Percentiles rank a stretch among this genome's conserved stretches.
Evolutionary conservation across 257 asterid species (phyloP).

Genomic region (Pogostemon cablin): DNA sequence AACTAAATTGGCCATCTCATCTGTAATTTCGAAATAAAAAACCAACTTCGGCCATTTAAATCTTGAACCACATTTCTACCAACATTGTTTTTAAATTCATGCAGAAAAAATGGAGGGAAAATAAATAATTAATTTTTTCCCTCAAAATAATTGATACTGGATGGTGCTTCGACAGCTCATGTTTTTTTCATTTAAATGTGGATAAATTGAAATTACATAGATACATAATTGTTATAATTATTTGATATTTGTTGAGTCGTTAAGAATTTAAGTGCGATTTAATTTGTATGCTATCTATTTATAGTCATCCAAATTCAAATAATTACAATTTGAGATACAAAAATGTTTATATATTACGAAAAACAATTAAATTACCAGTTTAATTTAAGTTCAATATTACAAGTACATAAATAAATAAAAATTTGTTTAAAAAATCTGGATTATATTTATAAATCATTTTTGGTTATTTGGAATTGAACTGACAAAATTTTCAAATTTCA

Average conservation of each 20-base stretch:
- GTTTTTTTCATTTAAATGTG: constrained; percentile 3
- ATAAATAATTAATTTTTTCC: neutral
- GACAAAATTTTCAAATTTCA: constrained; percentile 28
- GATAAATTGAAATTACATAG: neutral
- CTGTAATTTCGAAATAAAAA: constrained; percentile 18
- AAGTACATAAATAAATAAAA: too few species aligned
- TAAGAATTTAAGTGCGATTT: neutral
- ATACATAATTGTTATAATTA: neutral
- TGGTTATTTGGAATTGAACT: neutral
- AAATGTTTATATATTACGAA: too few species aligned
- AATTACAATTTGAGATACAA: too few species aligned
- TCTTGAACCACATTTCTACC: constrained; percentile 34
- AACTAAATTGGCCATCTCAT: constrained; percentile 28
- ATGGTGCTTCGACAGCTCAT: constrained; percentile 30
- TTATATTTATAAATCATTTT: too few species aligned
- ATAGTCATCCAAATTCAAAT: too few species aligned
- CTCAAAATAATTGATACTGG: constrained; percentile 15
- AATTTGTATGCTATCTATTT: neutral
- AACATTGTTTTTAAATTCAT: neutral
- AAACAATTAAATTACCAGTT: too few species aligned
- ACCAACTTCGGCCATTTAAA: constrained; percentile 35
- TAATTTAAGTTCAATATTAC: too few species aligned
- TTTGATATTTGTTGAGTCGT: neutral
- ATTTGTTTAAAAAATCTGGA: too few species aligned
- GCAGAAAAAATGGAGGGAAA: constrained; percentile 13